A percentile compares a stretch with the other conserved stretches of the same genome.
Evolutionary conservation across 2,329 filamentous ascomycete species (phyloP).

Genomic region (Calonectria honghensis): DNA sequence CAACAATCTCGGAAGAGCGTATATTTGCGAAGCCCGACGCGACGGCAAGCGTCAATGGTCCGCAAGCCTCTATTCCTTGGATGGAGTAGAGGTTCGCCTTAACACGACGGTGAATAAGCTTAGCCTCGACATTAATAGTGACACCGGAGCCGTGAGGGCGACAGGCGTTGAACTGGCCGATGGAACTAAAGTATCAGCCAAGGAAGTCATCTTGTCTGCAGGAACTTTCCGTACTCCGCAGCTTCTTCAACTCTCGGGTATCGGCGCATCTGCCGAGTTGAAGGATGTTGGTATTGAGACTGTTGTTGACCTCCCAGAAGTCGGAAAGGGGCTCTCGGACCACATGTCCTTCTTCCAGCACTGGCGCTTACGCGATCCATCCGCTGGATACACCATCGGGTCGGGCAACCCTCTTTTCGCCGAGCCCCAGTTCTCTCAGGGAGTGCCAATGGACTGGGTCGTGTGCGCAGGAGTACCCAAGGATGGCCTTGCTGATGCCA

Average conservation of each 20-base stretch:
- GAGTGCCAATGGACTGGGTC: conserved; percentile 58
- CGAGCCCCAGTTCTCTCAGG: no score
- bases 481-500: conserved; percentile 56
- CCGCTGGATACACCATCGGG: conserved; percentile 58
- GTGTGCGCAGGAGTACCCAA: conserved; percentile 54
- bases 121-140: no score
- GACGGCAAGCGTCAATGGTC: no score
- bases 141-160: no score
- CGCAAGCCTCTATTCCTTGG: no score
- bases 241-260: conserved; percentile 68
- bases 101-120: no score
- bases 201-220: conserved; percentile 63
- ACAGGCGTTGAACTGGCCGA: no score
- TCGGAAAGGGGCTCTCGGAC: conserved; percentile 66
- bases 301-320: conserved; percentile 65
- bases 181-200: no score
- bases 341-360: conserved; percentile 54
- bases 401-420: no score
- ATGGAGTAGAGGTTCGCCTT: no score
- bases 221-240: conserved; percentile 69
- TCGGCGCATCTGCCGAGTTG: conserved; percentile 65
- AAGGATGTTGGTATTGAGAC: conserved; percentile 62
- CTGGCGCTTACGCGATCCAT: conserved; percentile 59
- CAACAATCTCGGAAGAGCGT: no score
- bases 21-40: no score